Base-by-base conservation (phyloP, 108 stramenopile species). In the Aureococcus anophagefferens region DNA sequence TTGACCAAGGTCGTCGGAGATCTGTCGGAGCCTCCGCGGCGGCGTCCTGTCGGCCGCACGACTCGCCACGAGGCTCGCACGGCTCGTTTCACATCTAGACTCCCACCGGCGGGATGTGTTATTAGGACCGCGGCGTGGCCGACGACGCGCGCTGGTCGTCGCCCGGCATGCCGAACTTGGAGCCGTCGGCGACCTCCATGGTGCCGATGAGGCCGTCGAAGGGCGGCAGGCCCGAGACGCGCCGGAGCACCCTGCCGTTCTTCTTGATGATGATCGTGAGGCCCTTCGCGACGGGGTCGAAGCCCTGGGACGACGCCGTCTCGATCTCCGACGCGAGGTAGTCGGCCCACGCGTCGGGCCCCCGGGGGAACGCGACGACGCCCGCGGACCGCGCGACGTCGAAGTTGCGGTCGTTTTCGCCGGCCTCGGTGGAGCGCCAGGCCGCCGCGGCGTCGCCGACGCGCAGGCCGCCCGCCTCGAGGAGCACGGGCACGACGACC, bases 151-250 rank as follows among this genome's bases (percentile, higher is more conserved):
- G 40, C 40, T 44, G 9, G 40, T 44, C 40, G 40, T 44, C 40
- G 40, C 40, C 40, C 5, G 40, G 40, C 40, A 44, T 88, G 68
- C 90, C 90, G 83, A 91, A 91, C 33, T 72, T 78, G 33, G 72
- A 76, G 9, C 90, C 90, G 76, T 91, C 90, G 62, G 83, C 79
- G 46, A 91, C 88, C 68, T 91, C 88, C 88, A 91, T 86, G 17
- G 82, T 81, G 16, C 76, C 84, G 35, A 91, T 76, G 46, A 86
- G 69, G 44, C 80, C 85, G 37, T 71, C 75, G 72, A 79, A 90
- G 33, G 74, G 87, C 62, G 90, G 90, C 62, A 78, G 82, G 30
- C 90, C 90, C 16, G 90, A 89, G 29, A 87, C 88, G 35, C 90
- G 46, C 62, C 89, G 77, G 30, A 91, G 73, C 40, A 91, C 89